These are phyloP conservation scores for Lasiodiplodia citricola DNA, from an alignment of 2,329 filamentous ascomycete species.

Conservation along the genomic window DNA sequence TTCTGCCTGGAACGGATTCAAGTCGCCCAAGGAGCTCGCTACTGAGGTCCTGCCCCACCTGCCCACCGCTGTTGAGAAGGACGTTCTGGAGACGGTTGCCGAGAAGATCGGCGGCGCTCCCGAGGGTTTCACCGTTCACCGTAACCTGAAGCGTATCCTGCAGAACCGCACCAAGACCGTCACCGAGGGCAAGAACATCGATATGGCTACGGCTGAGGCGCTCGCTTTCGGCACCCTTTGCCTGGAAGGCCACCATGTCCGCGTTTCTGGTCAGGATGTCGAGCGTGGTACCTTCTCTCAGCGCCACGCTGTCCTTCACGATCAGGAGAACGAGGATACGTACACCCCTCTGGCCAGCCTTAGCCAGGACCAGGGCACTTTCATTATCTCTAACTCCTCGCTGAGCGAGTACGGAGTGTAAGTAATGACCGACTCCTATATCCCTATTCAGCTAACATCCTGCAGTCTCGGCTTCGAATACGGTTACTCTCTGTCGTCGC, in stretches of 20 bases:
- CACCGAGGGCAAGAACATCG: conserved; percentile 88
- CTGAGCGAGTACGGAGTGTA: conserved; percentile 72
- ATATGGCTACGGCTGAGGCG: conserved; percentile 97
- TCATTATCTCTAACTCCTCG: conserved; percentile 97
- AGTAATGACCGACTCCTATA: conserved; percentile 38
- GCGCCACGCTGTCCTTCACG: conserved; percentile 94
- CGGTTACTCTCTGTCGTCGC: conserved; percentile 95
- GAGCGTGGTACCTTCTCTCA: conserved; percentile 99
- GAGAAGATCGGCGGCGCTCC: conserved; percentile 78
- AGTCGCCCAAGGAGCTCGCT: conserved; percentile 96
- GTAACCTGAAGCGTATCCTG: conserved; percentile 96
- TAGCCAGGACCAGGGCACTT: conserved; percentile 89
- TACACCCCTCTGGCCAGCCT: conserved; percentile 92
- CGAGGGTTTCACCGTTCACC: conserved; percentile 86
- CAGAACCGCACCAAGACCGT: conserved; percentile 89
- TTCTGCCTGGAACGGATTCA: conserved; percentile 99
- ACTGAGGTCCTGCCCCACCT: conserved; percentile 92
- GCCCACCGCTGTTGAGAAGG: conserved; percentile 77
- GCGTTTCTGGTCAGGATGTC: conserved; percentile 97
- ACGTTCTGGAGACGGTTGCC: conserved; percentile 80
- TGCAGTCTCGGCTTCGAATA: conserved; percentile 92
- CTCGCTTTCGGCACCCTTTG: conserved; percentile 92
- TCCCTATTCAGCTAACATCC: conserved; percentile 33
- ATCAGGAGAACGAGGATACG: conserved; percentile 91
- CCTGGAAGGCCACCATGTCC: conserved; percentile 92